These are phyloP conservation scores for Huiozyma sinensis DNA, from an alignment of 805 yeast genomes.

Conservation along the genomic window DNA sequence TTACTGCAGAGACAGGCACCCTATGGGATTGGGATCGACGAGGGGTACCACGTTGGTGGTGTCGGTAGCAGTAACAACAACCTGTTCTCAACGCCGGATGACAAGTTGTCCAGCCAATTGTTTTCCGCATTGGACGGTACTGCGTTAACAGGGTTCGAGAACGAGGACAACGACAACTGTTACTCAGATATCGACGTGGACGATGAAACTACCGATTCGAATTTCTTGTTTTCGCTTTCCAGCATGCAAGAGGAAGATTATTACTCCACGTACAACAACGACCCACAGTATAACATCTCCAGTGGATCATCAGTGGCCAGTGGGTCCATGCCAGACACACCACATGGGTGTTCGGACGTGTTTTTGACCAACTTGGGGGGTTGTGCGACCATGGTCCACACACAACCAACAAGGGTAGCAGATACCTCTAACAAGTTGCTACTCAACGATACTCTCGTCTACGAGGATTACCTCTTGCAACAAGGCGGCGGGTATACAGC, in stretches of 20 bases:
- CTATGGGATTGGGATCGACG: no score
- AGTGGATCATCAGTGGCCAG: no score
- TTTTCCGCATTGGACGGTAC: no score
- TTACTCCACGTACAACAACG: not conserved
- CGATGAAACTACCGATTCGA: not conserved
- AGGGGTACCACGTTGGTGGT: no score
- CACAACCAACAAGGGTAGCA: not conserved
- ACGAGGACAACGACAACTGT: no score
- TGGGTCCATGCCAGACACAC: not conserved
- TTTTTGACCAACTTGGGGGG: not conserved
- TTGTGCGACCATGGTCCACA: not conserved
- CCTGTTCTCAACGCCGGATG: no score
- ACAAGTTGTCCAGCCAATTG: no score
- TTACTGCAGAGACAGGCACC: no score
- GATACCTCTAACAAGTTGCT: not conserved
- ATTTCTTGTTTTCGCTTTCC: conserved; percentile 1
- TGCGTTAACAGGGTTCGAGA: no score
- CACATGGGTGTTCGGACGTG: not conserved
- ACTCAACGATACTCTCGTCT: not conserved
- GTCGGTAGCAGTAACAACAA: no score
- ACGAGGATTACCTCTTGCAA: not conserved
- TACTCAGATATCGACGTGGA: not conserved
- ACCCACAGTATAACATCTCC: no score
- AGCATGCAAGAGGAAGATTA: conserved; percentile 1
- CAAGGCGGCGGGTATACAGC: no score